Conservation (phyloP, 257 asterid genomes). For the Datura wrightii region DNA sequence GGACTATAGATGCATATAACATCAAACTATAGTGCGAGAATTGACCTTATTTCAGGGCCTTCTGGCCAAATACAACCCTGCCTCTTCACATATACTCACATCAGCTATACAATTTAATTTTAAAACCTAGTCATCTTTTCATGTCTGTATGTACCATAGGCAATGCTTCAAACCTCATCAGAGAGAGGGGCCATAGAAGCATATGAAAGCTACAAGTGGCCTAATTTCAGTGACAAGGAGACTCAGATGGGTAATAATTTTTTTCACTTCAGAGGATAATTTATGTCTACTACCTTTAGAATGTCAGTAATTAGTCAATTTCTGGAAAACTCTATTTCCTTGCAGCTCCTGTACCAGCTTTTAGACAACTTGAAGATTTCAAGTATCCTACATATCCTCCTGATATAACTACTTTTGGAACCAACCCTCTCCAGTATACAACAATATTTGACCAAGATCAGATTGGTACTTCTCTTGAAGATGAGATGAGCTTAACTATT, state of each 20-base stretch:
- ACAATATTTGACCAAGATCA: slow-evolving; percentile 63
- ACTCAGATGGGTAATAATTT: slow-evolving; percentile 55
- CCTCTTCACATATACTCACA: background rate
- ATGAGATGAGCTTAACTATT: slow-evolving; percentile 55
- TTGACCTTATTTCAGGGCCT: background rate
- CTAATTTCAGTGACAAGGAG: slow-evolving; percentile 42
- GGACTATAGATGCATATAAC: background rate
- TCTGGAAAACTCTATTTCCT: slow-evolving; percentile 39
- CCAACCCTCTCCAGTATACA: slow-evolving; percentile 45
- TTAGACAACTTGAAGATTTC: slow-evolving; percentile 52
- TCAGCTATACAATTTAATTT: background rate
- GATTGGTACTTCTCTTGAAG: slow-evolving; percentile 54
- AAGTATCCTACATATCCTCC: slow-evolving; percentile 49
- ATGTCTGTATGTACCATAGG: slow-evolving; percentile 39
- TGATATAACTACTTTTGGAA: slow-evolving; percentile 42
- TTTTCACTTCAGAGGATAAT: slow-evolving; percentile 21
- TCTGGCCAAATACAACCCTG: background rate
- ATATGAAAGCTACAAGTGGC: slow-evolving; percentile 40
- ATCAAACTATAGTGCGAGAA: background rate
- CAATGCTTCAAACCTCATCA: slow-evolving; percentile 33
- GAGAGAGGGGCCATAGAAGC: slow-evolving; percentile 27
- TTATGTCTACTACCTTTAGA: background rate
- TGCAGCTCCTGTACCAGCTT: slow-evolving; percentile 51
- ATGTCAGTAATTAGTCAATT: slow-evolving; percentile 9
- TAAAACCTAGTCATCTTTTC: slow-evolving; percentile 12